Evolutionary conservation across 768 basidiomycete species (phyloP).

Genomic region (Kwoniella sp.): DNA sequence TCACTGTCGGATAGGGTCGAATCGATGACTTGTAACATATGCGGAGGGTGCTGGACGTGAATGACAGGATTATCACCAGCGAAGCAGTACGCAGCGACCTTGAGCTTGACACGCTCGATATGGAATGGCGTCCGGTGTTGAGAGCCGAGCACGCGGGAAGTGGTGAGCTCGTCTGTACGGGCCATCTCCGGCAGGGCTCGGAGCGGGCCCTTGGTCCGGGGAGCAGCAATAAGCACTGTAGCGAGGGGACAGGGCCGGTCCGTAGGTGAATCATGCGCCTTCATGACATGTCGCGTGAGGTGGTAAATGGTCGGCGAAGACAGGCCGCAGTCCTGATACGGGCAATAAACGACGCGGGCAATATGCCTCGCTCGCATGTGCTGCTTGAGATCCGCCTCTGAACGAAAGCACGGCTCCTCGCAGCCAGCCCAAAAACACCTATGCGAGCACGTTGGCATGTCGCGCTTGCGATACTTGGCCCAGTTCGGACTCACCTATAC

Average conservation of each 20-base stretch:
- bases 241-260: constrained; percentile 20
- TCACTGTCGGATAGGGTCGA: background rate
- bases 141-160: constrained; percentile 15
- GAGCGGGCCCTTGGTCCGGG: background rate
- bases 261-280: constrained; percentile 18
- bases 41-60: constrained; percentile 26
- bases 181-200: constrained; percentile 14
- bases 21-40: constrained; percentile 22
- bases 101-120: constrained; percentile 8
- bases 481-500: constrained; percentile 9
- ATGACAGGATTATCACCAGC: constrained; percentile 31
- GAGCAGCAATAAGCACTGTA: constrained; percentile 2
- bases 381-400: constrained; percentile 14
- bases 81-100: constrained; percentile 23
- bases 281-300: constrained; percentile 26
- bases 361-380: constrained; percentile 33
- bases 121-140: constrained; percentile 13
- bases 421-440: constrained; percentile 29
- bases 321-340: constrained; percentile 23
- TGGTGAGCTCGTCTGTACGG: constrained; percentile 25
- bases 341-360: constrained; percentile 20
- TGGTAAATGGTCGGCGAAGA: constrained; percentile 23
- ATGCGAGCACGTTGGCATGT: background rate
- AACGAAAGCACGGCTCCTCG: constrained; percentile 26
- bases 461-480: constrained; percentile 1